These are phyloP conservation scores for Umbelopsis isabellina DNA, from an alignment of 192 early-diverging fungal genomes.

Conservation along the genomic window DNA sequence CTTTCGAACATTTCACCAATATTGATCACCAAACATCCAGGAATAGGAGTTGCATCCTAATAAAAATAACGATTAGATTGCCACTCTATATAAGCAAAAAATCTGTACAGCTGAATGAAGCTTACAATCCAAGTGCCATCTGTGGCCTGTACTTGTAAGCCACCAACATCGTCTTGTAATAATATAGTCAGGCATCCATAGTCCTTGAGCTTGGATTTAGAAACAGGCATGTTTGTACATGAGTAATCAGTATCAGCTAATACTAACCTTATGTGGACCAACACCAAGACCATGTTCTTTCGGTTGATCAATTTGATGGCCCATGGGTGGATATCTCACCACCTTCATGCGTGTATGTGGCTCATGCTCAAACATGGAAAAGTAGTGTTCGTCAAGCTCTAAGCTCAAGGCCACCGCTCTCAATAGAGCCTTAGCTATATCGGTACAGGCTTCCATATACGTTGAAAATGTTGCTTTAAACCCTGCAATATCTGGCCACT, in stretches of 20 bases:
- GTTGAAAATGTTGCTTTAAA: conserved; percentile 47
- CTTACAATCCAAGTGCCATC: conserved; percentile 59
- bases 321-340: conserved; percentile 47
- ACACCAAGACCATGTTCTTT: conserved; percentile 50
- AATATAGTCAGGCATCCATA: conserved; percentile 58
- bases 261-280: conserved; percentile 54
- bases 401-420: conserved; percentile 52
- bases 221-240: background rate
- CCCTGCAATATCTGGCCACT: conserved; percentile 59
- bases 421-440: conserved; percentile 49
- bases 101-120: background rate
- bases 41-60: conserved; percentile 56
- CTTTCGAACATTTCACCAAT: conserved; percentile 66
- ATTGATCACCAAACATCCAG: conserved; percentile 65
- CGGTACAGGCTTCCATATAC: conserved; percentile 44
- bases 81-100: background rate
- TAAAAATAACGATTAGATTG: background rate
- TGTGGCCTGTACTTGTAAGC: conserved; percentile 66
- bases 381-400: conserved; percentile 38
- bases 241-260: background rate
- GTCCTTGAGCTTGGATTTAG: conserved; percentile 24
- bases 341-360: conserved; percentile 50
- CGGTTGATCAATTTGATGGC: conserved; percentile 36
- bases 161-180: conserved; percentile 60
- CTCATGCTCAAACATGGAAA: conserved; percentile 45